These are phyloP conservation scores for Trichoderma endophyticum DNA, from an alignment of 2,329 filamentous ascomycete genomes.

Conservation along the genomic window DNA sequence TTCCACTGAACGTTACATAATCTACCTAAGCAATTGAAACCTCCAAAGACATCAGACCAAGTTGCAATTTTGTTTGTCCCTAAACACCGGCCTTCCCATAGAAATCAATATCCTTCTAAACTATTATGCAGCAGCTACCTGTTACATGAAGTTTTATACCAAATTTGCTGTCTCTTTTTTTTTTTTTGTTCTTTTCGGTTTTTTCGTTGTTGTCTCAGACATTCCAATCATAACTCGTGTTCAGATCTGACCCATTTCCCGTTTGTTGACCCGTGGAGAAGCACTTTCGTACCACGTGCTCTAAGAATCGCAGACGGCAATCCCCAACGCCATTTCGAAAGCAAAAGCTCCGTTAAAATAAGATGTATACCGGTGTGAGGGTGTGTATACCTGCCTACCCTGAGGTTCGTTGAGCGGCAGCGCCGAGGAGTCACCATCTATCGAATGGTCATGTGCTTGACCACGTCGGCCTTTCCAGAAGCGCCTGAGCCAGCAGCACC, in stretches of 20 bases:
- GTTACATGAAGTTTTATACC: slow-evolving; percentile 16
- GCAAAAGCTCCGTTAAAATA: slow-evolving; percentile 35
- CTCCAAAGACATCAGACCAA: neutral
- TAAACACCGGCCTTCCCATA: neutral
- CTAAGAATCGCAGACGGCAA: slow-evolving; percentile 37
- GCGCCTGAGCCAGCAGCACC: slow-evolving; percentile 63
- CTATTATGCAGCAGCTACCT: slow-evolving; percentile 12
- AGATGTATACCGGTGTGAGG: slow-evolving; percentile 42
- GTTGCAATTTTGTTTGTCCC: neutral
- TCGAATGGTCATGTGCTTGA: slow-evolving; percentile 93
- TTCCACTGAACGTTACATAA: neutral
- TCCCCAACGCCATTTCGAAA: slow-evolving; percentile 52
- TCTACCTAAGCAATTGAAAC: neutral
- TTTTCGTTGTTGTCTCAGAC: slow-evolving; percentile 8
- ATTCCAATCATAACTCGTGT: slow-evolving; percentile 26
- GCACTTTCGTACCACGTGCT: slow-evolving; percentile 50
- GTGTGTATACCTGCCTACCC: slow-evolving; percentile 45
- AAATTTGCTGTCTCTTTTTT: neutral
- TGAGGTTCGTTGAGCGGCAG: slow-evolving; percentile 28
- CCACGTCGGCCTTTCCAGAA: slow-evolving; percentile 77
- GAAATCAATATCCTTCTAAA: slow-evolving; percentile 11
- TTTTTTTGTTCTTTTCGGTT: neutral
- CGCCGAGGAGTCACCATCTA: slow-evolving; percentile 41
- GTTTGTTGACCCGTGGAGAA: slow-evolving; percentile 41
- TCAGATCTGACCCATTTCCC: slow-evolving; percentile 33